phyloP scores from a whole-genome alignment of 2,329 filamentous ascomycete genomes.

The Penicillium sp. region DNA sequence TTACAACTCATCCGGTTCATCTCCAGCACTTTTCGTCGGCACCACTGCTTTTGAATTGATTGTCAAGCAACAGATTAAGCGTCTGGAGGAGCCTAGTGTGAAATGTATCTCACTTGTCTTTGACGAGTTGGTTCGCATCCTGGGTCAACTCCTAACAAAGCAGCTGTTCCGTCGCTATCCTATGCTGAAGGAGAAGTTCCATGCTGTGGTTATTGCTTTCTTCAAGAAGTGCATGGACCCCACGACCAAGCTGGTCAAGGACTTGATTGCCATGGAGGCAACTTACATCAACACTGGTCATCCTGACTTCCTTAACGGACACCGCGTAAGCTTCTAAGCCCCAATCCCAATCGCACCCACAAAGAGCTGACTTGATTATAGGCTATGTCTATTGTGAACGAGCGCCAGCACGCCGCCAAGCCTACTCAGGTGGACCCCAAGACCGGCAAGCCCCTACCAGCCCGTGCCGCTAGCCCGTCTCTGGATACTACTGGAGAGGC shows the following conservation, averaged over 20 bases:
- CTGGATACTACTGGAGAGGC: constrained; percentile 58
- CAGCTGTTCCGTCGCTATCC: constrained; percentile 90
- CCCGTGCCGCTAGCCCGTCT: constrained; percentile 73
- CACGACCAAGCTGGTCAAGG: constrained; percentile 92
- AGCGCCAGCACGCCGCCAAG: constrained; percentile 76
- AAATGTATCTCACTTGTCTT: constrained; percentile 98
- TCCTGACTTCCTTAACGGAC: constrained; percentile 95
- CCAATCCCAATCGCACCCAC: background rate
- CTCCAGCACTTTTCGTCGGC: constrained; percentile 92
- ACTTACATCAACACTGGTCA: constrained; percentile 99
- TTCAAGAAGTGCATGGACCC: constrained; percentile 99
- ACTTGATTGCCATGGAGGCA: constrained; percentile 91
- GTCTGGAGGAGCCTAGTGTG: constrained; percentile 90
- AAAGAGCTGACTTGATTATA: constrained; percentile 34
- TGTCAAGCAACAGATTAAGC: constrained; percentile 97
- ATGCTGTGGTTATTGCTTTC: constrained; percentile 85
- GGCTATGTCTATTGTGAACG: constrained; percentile 98
- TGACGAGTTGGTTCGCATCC: constrained; percentile 93
- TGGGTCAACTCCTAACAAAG: constrained; percentile 86
- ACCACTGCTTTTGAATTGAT: constrained; percentile 98
- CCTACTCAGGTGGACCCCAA: constrained; percentile 97
- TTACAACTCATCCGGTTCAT: constrained; percentile 98
- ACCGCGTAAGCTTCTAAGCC: constrained; percentile 61
- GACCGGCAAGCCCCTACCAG: constrained; percentile 91
- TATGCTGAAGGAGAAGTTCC: constrained; percentile 94